Evolutionary conservation across 176 grass and related monocot genomes (phyloP), one percentile per base, ranked within the genome.

Genomic region (Raddia guianensis): DNA sequence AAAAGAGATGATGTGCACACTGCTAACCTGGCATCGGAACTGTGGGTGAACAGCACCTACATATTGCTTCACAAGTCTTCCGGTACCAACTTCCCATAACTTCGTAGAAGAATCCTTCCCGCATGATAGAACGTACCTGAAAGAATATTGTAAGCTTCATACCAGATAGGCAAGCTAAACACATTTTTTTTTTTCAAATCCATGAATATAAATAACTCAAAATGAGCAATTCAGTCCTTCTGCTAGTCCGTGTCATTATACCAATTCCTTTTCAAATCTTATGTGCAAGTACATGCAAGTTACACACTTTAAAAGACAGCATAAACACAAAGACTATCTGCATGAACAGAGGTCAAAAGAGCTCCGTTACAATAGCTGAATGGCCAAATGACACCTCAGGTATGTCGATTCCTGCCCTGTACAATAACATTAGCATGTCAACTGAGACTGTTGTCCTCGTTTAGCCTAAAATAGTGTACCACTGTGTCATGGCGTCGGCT

Each of bases 41-140:
- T 98, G 96, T 33, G 70, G 80, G 63, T 86, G 93, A 68, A 90
- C 79, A 75, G 86, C 92, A 66, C 96, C 92, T 61, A 71, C 18
- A 83, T 98, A 98, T 86, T 98, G 92, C 74, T 89, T 98, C 45
- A 95, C 78, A 54, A 93, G 88, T 78, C 75, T 84, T 74, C 96
- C 96, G 43, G 92, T 93, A 51, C 96, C 86, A 86, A 95, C 90
- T 86, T 98, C 96, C 95, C 96, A 95, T 78, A 98, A 86, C 65
- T 98, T 98, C 51, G 90, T 42, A 55, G 70, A 81, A 59, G 96
- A 95, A 87, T 98, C 92, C 79, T 98, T 98, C 19, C 96, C 92
- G 66, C 88, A 93, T 72, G 96, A 95, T 46, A 98, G 84, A 50
- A 98, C 33, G 14, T 93, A 93, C 84, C 96, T 98, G 75, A 75